Evolutionary conservation across 129 eudicot species (phyloP).

Genomic region (Rutidosis leptorrhynchoides): DNA sequence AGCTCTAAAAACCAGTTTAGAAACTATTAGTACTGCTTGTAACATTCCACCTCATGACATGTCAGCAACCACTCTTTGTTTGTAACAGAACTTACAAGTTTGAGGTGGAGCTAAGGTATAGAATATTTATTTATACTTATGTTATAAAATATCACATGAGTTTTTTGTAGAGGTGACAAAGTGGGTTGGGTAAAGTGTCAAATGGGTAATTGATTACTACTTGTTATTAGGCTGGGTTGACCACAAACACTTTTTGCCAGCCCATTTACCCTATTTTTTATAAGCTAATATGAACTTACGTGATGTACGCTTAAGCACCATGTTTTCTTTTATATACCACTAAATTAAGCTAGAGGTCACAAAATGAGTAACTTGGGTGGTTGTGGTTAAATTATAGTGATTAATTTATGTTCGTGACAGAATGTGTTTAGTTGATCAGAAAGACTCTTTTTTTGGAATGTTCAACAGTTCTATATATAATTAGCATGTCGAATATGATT

Average conservation of each 20-base stretch:
- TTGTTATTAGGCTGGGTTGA: background rate
- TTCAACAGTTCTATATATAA: background rate
- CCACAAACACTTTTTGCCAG: conserved; percentile 2
- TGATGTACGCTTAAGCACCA: background rate
- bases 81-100: conserved; percentile 49
- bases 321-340: no score
- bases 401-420: background rate
- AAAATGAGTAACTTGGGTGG: background rate
- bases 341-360: background rate
- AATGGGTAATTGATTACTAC: background rate
- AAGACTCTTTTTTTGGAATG: background rate
- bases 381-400: background rate
- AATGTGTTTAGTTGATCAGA: background rate
- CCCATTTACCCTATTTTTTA: background rate
- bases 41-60: conserved; percentile 79
- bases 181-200: background rate
- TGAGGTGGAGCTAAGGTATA: conserved; percentile 57
- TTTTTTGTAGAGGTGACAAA: background rate
- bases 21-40: conserved; percentile 34
- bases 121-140: background rate
- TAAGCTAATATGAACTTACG: background rate
- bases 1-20: conserved; percentile 44
- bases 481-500: background rate
- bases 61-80: conserved; percentile 61
- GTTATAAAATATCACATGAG: no score